Conservation (phyloP, 176 grass and related monocot species). For the Dactylis glomerata region DNA sequence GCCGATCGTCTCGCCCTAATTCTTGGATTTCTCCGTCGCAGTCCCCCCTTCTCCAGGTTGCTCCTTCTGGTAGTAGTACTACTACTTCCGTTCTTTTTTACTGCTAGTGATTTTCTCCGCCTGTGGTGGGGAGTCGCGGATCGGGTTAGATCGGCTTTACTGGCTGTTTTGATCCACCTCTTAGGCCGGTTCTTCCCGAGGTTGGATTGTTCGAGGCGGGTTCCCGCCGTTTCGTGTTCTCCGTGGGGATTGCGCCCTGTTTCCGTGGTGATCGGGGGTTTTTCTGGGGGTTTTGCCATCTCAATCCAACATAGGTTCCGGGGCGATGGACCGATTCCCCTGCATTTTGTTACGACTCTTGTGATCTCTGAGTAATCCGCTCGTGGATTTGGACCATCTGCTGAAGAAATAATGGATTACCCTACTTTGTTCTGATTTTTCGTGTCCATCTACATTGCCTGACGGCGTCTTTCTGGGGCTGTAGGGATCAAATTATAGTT, state of each 20-base stretch:
- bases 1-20: neutral
- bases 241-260: constrained; percentile 1
- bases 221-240: constrained; percentile 7
- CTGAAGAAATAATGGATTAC: neutral
- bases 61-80: neutral
- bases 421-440: neutral
- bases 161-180: neutral
- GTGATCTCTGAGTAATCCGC: neutral
- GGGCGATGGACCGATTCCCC: neutral
- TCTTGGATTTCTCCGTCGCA: neutral
- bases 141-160: constrained; percentile 12
- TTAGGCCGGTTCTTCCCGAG: neutral
- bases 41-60: constrained; percentile 19
- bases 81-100: neutral
- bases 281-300: constrained; percentile 49
- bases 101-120: constrained; percentile 3
- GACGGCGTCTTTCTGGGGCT: neutral
- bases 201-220: neutral
- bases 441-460: neutral
- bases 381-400: neutral
- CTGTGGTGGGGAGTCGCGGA: constrained; percentile 8
- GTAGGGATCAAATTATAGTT: neutral
- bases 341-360: neutral
- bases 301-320: neutral
- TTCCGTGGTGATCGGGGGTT: constrained; percentile 43